Evolutionary conservation across 345 rosid species (phyloP).

Genomic region (Chamaenerion angustifolium): DNA sequence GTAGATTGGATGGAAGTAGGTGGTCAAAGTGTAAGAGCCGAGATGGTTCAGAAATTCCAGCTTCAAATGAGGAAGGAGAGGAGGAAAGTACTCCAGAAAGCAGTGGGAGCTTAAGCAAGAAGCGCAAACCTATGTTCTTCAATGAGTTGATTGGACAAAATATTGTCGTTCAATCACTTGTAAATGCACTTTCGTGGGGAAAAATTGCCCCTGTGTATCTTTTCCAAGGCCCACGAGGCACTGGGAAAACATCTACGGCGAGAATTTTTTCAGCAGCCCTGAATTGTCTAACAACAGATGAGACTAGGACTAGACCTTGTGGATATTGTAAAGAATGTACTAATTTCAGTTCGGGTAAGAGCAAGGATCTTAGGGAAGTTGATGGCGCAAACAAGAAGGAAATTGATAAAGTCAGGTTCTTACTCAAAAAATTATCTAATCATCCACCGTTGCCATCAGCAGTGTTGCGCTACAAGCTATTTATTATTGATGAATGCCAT

Average conservation of each 20-base stretch:
- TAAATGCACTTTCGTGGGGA: conserved; percentile 52
- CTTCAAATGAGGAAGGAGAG: conserved; percentile 46
- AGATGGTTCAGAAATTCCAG: conserved; percentile 59
- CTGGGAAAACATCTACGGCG: conserved; percentile 84
- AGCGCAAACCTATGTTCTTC: conserved; percentile 74
- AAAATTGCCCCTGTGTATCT: conserved; percentile 89
- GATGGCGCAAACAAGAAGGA: conserved; percentile 68
- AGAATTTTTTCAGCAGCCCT: conserved; percentile 84
- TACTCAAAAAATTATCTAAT: conserved; percentile 40
- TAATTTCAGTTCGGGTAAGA: conserved; percentile 63
- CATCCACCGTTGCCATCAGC: conserved; percentile 25
- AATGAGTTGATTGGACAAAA: conserved; percentile 83
- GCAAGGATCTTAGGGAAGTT: conserved; percentile 54
- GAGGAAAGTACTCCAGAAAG: conserved; percentile 56
- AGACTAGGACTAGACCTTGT: conserved; percentile 50
- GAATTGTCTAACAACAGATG: conserved; percentile 54
- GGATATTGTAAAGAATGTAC: conserved; percentile 66
- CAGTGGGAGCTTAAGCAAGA: conserved; percentile 63
- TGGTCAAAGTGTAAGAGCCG: conserved; percentile 94
- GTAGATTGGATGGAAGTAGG: conserved; percentile 93
- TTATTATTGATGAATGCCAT: conserved; percentile 85
- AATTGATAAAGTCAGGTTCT: conserved; percentile 45
- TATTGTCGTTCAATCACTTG: conserved; percentile 76
- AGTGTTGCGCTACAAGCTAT: conserved; percentile 45
- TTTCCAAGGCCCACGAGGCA: conserved; percentile 95